Percentiles rank a stretch among this genome's conserved stretches.
Conservation (phyloP, 345 rosid genomes). For the Salix brachista region DNA sequence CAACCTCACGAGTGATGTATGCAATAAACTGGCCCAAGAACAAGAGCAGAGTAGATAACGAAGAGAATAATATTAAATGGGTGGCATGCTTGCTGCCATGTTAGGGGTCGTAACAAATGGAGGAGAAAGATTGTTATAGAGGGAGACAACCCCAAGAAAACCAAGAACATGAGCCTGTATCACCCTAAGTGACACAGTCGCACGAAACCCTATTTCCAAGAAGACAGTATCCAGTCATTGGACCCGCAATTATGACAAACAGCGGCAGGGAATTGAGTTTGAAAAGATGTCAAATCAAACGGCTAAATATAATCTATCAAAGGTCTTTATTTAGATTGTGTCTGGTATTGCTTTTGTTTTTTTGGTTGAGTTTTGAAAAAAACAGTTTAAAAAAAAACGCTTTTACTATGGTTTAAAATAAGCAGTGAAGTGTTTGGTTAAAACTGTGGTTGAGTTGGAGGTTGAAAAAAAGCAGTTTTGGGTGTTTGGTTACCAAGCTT, state of each 20-base stretch:
- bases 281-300: conserved; percentile 10
- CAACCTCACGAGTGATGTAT: too few species aligned
- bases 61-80: neutral
- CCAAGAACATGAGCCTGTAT: neutral
- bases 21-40: too few species aligned
- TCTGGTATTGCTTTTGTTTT: too few species aligned
- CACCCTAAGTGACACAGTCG: conserved; percentile 34
- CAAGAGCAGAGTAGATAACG: neutral
- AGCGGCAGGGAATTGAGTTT: conserved; percentile 19
- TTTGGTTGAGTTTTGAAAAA: too few species aligned
- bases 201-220: conserved; percentile 27
- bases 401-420: too few species aligned
- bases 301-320: neutral
- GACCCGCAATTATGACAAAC: conserved; percentile 7
- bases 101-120: neutral
- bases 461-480: too few species aligned
- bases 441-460: too few species aligned
- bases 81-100: neutral
- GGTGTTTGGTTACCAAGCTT: too few species aligned
- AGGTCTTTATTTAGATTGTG: neutral
- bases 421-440: too few species aligned
- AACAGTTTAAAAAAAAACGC: too few species aligned
- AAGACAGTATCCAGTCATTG: neutral
- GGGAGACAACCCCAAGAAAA: neutral
- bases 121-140: neutral